Percentiles rank a stretch among this genome's conserved stretches.
Evolutionary conservation across 2,329 filamentous ascomycete species (phyloP).

Genomic region (Penicillium expansum): DNA sequence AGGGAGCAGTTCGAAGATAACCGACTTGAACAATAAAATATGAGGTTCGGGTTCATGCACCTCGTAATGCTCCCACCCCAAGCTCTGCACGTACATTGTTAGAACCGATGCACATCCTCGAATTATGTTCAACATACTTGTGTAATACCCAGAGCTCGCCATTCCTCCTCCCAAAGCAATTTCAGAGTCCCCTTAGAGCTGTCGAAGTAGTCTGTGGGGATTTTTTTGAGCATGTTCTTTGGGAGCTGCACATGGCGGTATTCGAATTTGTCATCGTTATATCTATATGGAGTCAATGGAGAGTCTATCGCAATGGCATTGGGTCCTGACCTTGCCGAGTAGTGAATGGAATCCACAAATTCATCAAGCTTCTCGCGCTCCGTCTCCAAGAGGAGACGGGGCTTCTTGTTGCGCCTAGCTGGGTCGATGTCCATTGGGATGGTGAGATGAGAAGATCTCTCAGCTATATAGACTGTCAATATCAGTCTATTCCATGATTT

Average conservation of each 20-base stretch:
- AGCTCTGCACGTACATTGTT: slow-evolving; percentile 60
- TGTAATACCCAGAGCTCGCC: slow-evolving; percentile 94
- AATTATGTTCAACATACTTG: slow-evolving; percentile 61
- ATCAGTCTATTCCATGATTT: background rate
- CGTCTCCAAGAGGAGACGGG: slow-evolving; percentile 72
- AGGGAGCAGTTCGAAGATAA: slow-evolving; percentile 34
- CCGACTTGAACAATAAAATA: slow-evolving; percentile 97
- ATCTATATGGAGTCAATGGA: slow-evolving; percentile 56
- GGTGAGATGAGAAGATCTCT: background rate
- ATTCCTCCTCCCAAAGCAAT: slow-evolving; percentile 96
- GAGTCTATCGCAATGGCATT: background rate
- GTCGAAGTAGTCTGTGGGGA: slow-evolving; percentile 93
- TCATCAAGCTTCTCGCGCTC: slow-evolving; percentile 86
- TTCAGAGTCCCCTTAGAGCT: slow-evolving; percentile 86
- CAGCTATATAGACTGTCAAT: background rate
- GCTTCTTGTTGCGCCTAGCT: slow-evolving; percentile 79
- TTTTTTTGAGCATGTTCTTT: slow-evolving; percentile 96
- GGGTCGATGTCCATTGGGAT: slow-evolving; percentile 63
- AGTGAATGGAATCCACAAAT: slow-evolving; percentile 90
- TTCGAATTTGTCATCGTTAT: slow-evolving; percentile 88
- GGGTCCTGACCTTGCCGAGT: slow-evolving; percentile 73
- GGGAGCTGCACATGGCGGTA: slow-evolving; percentile 97
- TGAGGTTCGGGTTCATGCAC: slow-evolving; percentile 98
- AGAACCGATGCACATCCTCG: background rate
- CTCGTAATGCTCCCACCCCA: slow-evolving; percentile 99